These are phyloP conservation scores for Trichosporon sp. DNA, from an alignment of 1,284 basidiomycete genomes.

Conservation along the genomic window DNA sequence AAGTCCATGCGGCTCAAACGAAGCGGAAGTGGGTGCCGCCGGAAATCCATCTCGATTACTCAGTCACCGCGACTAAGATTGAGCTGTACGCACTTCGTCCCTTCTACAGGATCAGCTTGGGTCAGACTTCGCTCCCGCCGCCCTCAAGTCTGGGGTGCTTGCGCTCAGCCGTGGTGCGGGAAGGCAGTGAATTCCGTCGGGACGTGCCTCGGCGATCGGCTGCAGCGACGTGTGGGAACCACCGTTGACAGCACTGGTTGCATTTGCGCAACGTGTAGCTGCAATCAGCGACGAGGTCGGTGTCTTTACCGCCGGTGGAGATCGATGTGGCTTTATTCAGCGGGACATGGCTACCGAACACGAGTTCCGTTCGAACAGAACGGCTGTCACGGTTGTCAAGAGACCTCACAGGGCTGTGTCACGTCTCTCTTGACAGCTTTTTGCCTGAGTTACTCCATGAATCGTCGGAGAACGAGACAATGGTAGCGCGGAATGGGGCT, in stretches of 20 bases:
- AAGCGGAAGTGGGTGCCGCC: too few relatives aligned
- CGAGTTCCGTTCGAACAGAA: background rate
- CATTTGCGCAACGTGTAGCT: too few relatives aligned
- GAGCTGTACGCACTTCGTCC: too few relatives aligned
- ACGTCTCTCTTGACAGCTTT: too few relatives aligned
- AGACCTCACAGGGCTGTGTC: background rate
- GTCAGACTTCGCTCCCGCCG: too few relatives aligned
- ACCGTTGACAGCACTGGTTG: background rate
- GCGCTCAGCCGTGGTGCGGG: too few relatives aligned
- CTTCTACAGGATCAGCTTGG: too few relatives aligned
- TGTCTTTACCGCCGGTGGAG: background rate
- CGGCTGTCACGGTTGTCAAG: background rate
- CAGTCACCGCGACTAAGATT: too few relatives aligned
- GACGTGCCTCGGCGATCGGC: background rate
- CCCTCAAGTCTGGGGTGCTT: too few relatives aligned
- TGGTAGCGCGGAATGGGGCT: background rate
- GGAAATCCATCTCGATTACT: too few relatives aligned
- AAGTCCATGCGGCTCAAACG: too few relatives aligned
- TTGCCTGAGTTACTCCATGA: too few relatives aligned
- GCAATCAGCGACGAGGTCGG: background rate
- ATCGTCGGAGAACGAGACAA: background rate
- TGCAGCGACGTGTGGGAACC: background rate
- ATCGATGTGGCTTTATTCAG: background rate
- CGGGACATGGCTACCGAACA: background rate
- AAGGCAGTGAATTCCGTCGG: background rate